A percentile compares a stretch with the other conserved stretches of the same genome.
These are phyloP conservation scores for Albophoma yamanashiensis DNA, from an alignment of 2,329 filamentous ascomycete species.

Conservation along the genomic window DNA sequence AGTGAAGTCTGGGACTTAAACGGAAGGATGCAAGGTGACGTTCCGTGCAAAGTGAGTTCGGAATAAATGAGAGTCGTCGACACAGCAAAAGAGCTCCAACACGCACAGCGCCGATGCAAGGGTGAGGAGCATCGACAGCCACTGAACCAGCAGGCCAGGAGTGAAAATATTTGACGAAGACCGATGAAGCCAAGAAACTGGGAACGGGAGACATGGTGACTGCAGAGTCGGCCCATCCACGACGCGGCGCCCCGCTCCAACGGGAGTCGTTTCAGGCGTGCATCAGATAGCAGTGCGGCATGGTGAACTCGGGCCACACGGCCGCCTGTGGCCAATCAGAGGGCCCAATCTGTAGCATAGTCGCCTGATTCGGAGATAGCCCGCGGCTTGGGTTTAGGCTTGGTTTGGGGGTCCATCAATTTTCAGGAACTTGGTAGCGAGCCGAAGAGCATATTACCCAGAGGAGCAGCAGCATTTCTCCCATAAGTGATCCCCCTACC, in stretches of 20 bases:
- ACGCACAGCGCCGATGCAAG: not conserved
- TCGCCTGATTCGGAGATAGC: constrained; percentile 11
- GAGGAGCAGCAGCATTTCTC: not conserved
- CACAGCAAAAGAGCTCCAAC: not conserved
- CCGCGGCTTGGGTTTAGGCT: not conserved
- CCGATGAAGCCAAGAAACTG: not conserved
- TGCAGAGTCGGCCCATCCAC: not conserved
- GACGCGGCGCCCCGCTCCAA: not conserved
- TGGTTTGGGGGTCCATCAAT: not conserved
- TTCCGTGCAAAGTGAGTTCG: not conserved
- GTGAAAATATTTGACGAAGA: not conserved
- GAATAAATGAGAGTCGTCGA: not conserved
- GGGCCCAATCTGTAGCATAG: constrained; percentile 5
- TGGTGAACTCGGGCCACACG: constrained; percentile 7
- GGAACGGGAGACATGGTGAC: not conserved
- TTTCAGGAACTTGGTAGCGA: not conserved
- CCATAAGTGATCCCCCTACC: not conserved
- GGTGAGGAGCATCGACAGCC: not conserved
- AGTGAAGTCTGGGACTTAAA: not conserved
- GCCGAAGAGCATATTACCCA: not conserved
- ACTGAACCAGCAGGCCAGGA: not conserved
- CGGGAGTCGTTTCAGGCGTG: constrained; percentile 1
- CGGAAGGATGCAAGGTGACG: not conserved
- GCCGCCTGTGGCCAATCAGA: constrained; percentile 14
- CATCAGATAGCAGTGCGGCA: constrained; percentile 8